Percentiles rank a stretch among this genome's conserved stretches.
Conservation (phyloP, 2,329 filamentous ascomycete species). For the Hypocreales sp. region DNA sequence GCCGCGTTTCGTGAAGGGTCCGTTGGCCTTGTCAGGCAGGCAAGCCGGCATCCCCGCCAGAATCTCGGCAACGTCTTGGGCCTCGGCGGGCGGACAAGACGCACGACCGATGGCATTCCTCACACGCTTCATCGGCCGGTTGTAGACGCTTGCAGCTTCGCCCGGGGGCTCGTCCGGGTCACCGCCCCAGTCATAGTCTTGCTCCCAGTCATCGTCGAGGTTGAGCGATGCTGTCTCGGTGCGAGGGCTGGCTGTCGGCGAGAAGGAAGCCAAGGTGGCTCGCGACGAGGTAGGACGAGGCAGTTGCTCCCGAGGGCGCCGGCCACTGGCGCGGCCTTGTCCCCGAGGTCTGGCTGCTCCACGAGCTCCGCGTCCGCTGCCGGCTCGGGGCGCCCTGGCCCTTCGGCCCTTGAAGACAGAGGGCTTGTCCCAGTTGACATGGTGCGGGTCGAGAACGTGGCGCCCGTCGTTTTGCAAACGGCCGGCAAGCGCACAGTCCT, state of each 20-base stretch:
- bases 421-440: slow-evolving; percentile 6
- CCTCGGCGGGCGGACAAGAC: not conserved
- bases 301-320: too few species aligned
- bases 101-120: not conserved
- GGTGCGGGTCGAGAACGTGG: slow-evolving; percentile 7
- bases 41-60: slow-evolving; percentile 2
- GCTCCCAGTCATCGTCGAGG: too few species aligned
- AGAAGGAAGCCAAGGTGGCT: not conserved
- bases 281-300: not conserved
- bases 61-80: slow-evolving; percentile 1
- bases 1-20: not conserved
- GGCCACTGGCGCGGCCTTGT: too few species aligned
- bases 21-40: too few species aligned
- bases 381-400: not conserved
- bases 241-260: not conserved
- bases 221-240: too few species aligned
- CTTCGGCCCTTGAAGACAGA: not conserved
- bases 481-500: slow-evolving; percentile 5
- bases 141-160: not conserved
- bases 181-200: too few species aligned
- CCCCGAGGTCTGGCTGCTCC: too few species aligned
- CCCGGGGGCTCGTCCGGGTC: too few species aligned
- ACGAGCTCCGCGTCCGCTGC: not conserved
- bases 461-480: slow-evolving; percentile 5
- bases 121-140: not conserved